These are phyloP conservation scores for Aspergillus quadricinctus DNA, from an alignment of 2,329 filamentous ascomycete species.

Conservation along the genomic window DNA sequence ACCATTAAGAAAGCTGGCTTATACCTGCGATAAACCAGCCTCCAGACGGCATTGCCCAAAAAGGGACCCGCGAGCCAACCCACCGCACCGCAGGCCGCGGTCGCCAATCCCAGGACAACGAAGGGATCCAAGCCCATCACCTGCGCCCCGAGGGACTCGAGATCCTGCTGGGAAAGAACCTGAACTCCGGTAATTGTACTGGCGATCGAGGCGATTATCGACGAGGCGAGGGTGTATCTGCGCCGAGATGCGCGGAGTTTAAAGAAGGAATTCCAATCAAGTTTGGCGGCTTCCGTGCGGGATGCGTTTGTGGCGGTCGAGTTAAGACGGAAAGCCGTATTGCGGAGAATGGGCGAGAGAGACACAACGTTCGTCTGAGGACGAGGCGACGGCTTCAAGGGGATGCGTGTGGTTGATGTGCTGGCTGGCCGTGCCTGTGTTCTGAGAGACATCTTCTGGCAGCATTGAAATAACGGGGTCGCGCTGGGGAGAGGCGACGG, in stretches of 20 bases:
- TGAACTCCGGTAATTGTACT: conserved; percentile 52
- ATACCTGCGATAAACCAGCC: conserved; percentile 66
- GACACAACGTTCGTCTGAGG: conserved; percentile 7
- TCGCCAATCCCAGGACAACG: conserved; percentile 76
- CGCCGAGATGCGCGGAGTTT: conserved; percentile 80
- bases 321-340: conserved; percentile 20
- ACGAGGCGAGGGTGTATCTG: conserved; percentile 76
- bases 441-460: conserved; percentile 18
- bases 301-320: conserved; percentile 27
- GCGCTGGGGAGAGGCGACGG: conserved; percentile 19
- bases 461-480: conserved; percentile 13
- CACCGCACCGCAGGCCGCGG: conserved; percentile 68
- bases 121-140: conserved; percentile 84
- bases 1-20: conserved; percentile 68
- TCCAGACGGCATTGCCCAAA: conserved; percentile 75
- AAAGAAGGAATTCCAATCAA: conserved; percentile 93
- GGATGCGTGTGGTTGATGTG: conserved; percentile 17
- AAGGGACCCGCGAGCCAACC: conserved; percentile 88
- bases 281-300: conserved; percentile 35
- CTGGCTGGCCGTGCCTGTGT: conserved; percentile 22
- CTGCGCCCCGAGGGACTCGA: conserved; percentile 60
- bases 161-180: conserved; percentile 64
- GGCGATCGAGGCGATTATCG: conserved; percentile 59
- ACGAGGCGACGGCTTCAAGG: conserved; percentile 4
- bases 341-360: conserved; percentile 6